These are phyloP conservation scores for Lentinula boryana DNA, from an alignment of 768 basidiomycete species.

Conservation along the genomic window DNA sequence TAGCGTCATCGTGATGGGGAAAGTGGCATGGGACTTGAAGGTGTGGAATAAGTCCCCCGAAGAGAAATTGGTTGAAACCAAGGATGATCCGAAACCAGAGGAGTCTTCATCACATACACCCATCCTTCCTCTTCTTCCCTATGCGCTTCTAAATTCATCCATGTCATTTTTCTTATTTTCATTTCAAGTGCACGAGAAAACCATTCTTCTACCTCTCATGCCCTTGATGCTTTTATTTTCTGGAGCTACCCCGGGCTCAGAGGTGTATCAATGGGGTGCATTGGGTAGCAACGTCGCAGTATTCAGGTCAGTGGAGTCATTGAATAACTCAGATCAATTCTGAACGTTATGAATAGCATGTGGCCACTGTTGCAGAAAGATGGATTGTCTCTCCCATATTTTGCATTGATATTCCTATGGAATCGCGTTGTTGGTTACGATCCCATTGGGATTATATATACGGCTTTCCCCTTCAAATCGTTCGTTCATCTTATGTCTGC, in stretches of 20 bases:
- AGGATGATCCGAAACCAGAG: background rate
- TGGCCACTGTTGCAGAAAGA: conserved; percentile 85
- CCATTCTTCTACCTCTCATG: conserved; percentile 78
- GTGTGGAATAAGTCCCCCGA: conserved; percentile 9
- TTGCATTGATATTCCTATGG: conserved; percentile 68
- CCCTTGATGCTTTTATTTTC: conserved; percentile 77
- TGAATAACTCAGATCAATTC: background rate
- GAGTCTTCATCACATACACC: conserved; percentile 26
- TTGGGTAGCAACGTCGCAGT: conserved; percentile 79
- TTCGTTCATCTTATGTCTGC: conserved; percentile 49
- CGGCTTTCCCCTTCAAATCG: conserved; percentile 21
- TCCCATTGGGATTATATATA: conserved; percentile 41
- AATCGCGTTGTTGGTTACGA: conserved; percentile 78
- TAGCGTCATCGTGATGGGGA: conserved; percentile 40
- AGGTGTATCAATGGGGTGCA: conserved; percentile 63
- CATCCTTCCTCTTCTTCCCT: conserved; percentile 67
- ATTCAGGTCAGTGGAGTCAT: conserved; percentile 61
- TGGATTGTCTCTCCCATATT: conserved; percentile 69
- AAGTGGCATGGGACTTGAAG: conserved; percentile 26
- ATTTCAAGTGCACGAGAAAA: conserved; percentile 96
- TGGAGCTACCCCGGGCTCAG: conserved; percentile 43
- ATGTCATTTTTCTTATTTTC: conserved; percentile 96
- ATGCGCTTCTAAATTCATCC: conserved; percentile 72
- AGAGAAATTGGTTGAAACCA: background rate
- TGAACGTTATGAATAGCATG: conserved; percentile 50